Evolutionary conservation across 2,329 filamentous ascomycete species (phyloP).

Genomic region (Zarea fungicola): DNA sequence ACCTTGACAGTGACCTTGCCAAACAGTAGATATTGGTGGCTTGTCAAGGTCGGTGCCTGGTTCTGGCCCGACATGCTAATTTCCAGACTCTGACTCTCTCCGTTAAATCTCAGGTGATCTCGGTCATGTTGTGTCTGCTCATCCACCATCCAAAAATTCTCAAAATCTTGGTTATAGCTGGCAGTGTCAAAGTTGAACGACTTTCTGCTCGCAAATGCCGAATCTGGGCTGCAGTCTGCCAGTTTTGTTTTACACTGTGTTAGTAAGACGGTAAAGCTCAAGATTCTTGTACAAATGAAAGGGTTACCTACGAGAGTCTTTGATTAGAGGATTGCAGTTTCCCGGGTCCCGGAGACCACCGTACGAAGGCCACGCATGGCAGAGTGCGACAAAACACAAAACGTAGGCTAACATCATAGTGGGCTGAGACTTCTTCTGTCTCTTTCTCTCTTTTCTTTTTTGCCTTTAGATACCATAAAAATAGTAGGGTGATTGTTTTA

Average conservation of each 20-base stretch:
- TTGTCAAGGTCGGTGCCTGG: conserved; percentile 58
- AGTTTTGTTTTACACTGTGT: not conserved
- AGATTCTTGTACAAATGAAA: not conserved
- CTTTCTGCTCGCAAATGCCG: conserved; percentile 55
- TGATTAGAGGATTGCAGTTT: conserved; percentile 19
- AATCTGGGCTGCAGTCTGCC: conserved; percentile 54
- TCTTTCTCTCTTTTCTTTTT: too few species aligned
- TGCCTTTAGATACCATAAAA: too few species aligned
- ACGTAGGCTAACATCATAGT: not conserved
- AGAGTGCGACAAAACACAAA: not conserved
- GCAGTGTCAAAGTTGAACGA: conserved; percentile 60
- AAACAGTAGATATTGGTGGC: conserved; percentile 80
- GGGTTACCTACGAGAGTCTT: conserved; percentile 20
- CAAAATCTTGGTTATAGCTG: conserved; percentile 34
- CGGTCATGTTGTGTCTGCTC: conserved; percentile 28
- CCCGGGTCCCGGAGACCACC: conserved; percentile 4
- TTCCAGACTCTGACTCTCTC: conserved; percentile 24
- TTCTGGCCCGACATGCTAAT: conserved; percentile 53
- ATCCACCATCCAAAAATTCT: conserved; percentile 25
- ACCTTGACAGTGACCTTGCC: conserved; percentile 66
- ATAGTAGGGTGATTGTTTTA: too few species aligned
- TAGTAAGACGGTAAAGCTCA: not conserved
- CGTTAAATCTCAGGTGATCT: conserved; percentile 22
- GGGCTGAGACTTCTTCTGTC: too few species aligned
- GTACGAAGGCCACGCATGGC: conserved; percentile 9